Evolutionary conservation across 1,139 yeast species (phyloP).

Genomic region (Lodderomyces pseudojiufengensis): DNA sequence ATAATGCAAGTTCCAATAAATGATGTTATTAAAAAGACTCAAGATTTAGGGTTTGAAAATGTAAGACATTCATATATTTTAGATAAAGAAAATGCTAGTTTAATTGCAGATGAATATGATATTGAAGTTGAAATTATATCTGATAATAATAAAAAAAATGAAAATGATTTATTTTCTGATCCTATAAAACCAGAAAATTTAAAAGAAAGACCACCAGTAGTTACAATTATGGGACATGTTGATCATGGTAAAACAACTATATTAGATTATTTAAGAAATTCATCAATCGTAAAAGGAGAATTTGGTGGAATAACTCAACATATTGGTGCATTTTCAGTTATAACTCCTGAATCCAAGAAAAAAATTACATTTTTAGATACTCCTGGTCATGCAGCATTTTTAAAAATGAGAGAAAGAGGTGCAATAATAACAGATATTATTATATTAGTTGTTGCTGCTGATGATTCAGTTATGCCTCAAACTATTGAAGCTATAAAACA

Average conservation of each 20-base stretch:
- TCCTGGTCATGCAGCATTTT: slow-evolving; percentile 97
- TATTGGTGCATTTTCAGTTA: slow-evolving; percentile 92
- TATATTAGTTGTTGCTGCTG: slow-evolving; percentile 93
- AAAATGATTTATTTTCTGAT: slow-evolving; percentile 59
- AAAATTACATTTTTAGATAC: slow-evolving; percentile 89
- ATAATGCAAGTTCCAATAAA: slow-evolving; percentile 63
- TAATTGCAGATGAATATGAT: slow-evolving; percentile 87
- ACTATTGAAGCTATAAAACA: slow-evolving; percentile 95
- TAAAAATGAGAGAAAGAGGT: slow-evolving; percentile 95
- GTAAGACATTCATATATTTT: slow-evolving; percentile 74
- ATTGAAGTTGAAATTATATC: slow-evolving; percentile 46
- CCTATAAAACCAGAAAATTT: slow-evolving; percentile 38
- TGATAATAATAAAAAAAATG: slow-evolving; percentile 45
- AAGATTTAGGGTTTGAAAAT: slow-evolving; percentile 71
- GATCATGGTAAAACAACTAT: slow-evolving; percentile 98
- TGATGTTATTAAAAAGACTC: slow-evolving; percentile 54
- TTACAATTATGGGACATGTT: slow-evolving; percentile 98
- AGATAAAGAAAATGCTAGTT: slow-evolving; percentile 78
- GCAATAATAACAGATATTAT: slow-evolving; percentile 93
- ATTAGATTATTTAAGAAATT: slow-evolving; percentile 77
- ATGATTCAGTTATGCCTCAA: slow-evolving; percentile 97
- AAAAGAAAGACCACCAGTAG: slow-evolving; percentile 83
- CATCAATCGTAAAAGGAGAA: slow-evolving; percentile 78
- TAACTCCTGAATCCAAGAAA: slow-evolving; percentile 69
- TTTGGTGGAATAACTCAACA: slow-evolving; percentile 98